A percentile compares a stretch with the other conserved stretches of the same genome.
phyloP scores from a whole-genome alignment of 2,329 filamentous ascomycete genomes.

The Penicillium sp. region DNA sequence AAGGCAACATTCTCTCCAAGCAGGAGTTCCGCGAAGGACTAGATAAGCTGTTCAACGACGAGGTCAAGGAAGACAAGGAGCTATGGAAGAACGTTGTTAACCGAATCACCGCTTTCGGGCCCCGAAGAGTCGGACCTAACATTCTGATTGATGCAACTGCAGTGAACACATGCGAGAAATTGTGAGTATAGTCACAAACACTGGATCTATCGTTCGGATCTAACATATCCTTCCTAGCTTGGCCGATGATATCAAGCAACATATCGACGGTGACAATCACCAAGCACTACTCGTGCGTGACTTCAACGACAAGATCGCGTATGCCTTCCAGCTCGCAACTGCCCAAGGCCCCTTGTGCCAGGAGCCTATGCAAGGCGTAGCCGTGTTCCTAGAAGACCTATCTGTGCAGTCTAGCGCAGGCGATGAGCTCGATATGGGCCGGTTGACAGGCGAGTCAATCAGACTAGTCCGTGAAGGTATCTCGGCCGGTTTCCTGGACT shows the following conservation, averaged over 20 bases:
- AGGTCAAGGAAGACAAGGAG: constrained; percentile 70
- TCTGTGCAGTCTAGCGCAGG: constrained; percentile 54
- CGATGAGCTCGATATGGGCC: constrained; percentile 61
- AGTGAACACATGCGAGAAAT: constrained; percentile 67
- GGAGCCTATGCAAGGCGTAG: constrained; percentile 89
- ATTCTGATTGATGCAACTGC: constrained; percentile 80
- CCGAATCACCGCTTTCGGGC: constrained; percentile 86
- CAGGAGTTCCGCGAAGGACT: constrained; percentile 77
- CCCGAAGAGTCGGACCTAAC: constrained; percentile 80
- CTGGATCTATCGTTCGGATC: not conserved
- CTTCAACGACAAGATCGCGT: constrained; percentile 83
- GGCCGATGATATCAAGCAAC: constrained; percentile 37
- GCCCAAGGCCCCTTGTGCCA: constrained; percentile 86
- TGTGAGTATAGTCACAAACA: constrained; percentile 52
- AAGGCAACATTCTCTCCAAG: constrained; percentile 63
- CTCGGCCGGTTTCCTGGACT: constrained; percentile 83
- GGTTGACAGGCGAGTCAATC: constrained; percentile 90
- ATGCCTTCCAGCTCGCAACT: constrained; percentile 91
- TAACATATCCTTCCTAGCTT: constrained; percentile 29
- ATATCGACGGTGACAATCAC: constrained; percentile 25
- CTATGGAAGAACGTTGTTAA: constrained; percentile 74
- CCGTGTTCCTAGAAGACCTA: constrained; percentile 83
- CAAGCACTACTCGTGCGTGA: constrained; percentile 54
- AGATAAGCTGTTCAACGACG: constrained; percentile 60
- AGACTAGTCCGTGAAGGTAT: constrained; percentile 84